A percentile compares a stretch with the other conserved stretches of the same genome.
Conservation (phyloP, 208 protist genomes). For the Crithidia mellificae region DNA sequence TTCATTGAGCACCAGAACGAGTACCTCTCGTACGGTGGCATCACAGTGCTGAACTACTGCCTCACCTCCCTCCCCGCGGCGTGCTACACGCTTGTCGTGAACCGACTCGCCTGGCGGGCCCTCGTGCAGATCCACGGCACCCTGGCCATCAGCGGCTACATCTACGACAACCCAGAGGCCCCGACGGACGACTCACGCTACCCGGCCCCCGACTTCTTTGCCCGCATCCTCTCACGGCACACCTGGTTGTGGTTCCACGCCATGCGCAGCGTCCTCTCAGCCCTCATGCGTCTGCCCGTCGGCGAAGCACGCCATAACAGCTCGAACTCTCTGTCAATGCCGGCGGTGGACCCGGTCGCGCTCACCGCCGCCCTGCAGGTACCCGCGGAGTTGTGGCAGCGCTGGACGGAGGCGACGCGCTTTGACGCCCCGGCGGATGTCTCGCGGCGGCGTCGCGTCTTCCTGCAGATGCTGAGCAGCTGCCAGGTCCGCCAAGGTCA, state of each 20-base stretch:
- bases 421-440: slow-evolving; percentile 30
- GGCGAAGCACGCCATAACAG: background rate
- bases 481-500: slow-evolving; percentile 17
- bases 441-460: slow-evolving; percentile 14
- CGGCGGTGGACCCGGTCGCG: background rate
- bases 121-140: slow-evolving; percentile 21
- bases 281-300: slow-evolving; percentile 12
- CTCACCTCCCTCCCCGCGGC: slow-evolving; percentile 17
- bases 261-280: slow-evolving; percentile 16
- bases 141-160: slow-evolving; percentile 34
- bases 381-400: slow-evolving; percentile 16
- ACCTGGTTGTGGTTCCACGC: slow-evolving; percentile 33
- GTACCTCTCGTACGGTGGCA: slow-evolving; percentile 10
- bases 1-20: slow-evolving; percentile 28
- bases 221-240: slow-evolving; percentile 15
- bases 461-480: slow-evolving; percentile 20
- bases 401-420: slow-evolving; percentile 19
- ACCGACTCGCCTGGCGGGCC: slow-evolving; percentile 35
- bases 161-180: slow-evolving; percentile 19
- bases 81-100: slow-evolving; percentile 29
- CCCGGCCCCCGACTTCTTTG: slow-evolving; percentile 24
- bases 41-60: slow-evolving; percentile 21
- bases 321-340: background rate
- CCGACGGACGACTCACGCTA: slow-evolving; percentile 23
- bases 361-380: slow-evolving; percentile 22